A percentile compares a stretch with the other conserved stretches of the same genome.
These are phyloP conservation scores for Paramarasmius palmivorus DNA, from an alignment of 1,284 basidiomycete genomes.

Conservation along the genomic window DNA sequence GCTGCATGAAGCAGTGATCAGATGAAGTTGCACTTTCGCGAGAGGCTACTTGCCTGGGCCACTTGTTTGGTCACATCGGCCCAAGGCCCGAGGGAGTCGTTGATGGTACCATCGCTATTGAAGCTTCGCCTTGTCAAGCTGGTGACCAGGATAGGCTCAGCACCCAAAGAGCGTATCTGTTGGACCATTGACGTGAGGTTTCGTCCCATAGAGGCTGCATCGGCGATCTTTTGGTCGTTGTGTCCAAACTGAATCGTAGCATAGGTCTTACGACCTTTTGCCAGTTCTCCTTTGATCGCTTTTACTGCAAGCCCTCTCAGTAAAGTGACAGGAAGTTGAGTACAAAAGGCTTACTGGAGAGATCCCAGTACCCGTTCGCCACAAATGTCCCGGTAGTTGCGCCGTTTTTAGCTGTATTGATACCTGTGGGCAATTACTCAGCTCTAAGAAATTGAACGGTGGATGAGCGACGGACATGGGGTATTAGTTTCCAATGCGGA, in stretches of 20 bases:
- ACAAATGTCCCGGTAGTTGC: too few species aligned
- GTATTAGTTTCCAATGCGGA: too few species aligned
- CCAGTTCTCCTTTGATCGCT: slow-evolving; percentile 33
- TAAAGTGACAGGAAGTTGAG: too few species aligned
- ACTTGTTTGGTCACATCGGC: slow-evolving; percentile 41
- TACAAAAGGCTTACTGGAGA: too few species aligned
- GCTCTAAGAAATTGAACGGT: too few species aligned
- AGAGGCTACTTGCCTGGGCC: slow-evolving; percentile 18
- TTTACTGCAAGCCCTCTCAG: slow-evolving; percentile 10
- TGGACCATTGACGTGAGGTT: slow-evolving; percentile 43
- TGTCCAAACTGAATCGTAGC: slow-evolving; percentile 49
- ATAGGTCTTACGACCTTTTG: slow-evolving; percentile 35
- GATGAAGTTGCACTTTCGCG: background rate
- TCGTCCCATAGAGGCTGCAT: slow-evolving; percentile 44
- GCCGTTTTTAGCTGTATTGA: too few species aligned
- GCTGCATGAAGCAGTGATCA: slow-evolving; percentile 13
- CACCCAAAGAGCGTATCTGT: slow-evolving; percentile 36
- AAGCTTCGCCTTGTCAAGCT: slow-evolving; percentile 42
- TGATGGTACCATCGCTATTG: slow-evolving; percentile 35
- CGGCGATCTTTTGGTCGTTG: slow-evolving; percentile 46
- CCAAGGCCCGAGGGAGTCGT: slow-evolving; percentile 41
- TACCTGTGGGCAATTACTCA: too few species aligned
- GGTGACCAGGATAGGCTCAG: slow-evolving; percentile 44
- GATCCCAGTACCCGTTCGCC: too few species aligned
- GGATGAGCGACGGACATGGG: too few species aligned